Evolutionary conservation across 768 basidiomycete species (phyloP).

Genomic region (Hirschioporus abietinus): DNA sequence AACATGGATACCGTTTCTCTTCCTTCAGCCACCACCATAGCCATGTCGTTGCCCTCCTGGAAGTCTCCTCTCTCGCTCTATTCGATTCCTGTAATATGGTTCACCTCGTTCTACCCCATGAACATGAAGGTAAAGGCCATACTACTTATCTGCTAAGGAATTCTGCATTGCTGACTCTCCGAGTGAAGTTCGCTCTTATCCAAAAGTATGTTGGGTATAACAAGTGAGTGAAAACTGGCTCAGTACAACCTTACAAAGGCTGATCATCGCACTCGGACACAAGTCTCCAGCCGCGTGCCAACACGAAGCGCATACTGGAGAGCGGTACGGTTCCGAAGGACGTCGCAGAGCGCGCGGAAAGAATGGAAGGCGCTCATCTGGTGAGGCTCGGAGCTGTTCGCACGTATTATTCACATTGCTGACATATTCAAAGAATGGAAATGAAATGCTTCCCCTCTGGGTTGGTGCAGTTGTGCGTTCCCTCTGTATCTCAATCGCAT

Average conservation of each 20-base stretch:
- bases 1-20: neutral
- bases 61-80: slow-evolving; percentile 25
- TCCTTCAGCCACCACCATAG: neutral
- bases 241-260: neutral
- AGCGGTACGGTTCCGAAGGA: slow-evolving; percentile 23
- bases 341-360: slow-evolving; percentile 20
- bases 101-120: slow-evolving; percentile 29
- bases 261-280: neutral
- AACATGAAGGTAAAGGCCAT: slow-evolving; percentile 22
- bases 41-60: neutral
- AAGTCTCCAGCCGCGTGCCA: slow-evolving; percentile 30
- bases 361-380: slow-evolving; percentile 34
- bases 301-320: slow-evolving; percentile 17
- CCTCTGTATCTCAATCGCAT: neutral
- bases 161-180: neutral
- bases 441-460: slow-evolving; percentile 31
- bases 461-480: slow-evolving; percentile 24
- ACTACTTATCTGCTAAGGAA: neutral
- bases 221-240: slow-evolving; percentile 24
- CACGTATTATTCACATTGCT: neutral
- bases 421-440: slow-evolving; percentile 21
- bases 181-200: slow-evolving; percentile 12
- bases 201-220: slow-evolving; percentile 26
- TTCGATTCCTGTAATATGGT: slow-evolving; percentile 33
- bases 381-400: slow-evolving; percentile 2